These are phyloP conservation scores for Coemansia aciculifera DNA, from an alignment of 192 early-diverging fungal genomes.

Conservation along the genomic window DNA sequence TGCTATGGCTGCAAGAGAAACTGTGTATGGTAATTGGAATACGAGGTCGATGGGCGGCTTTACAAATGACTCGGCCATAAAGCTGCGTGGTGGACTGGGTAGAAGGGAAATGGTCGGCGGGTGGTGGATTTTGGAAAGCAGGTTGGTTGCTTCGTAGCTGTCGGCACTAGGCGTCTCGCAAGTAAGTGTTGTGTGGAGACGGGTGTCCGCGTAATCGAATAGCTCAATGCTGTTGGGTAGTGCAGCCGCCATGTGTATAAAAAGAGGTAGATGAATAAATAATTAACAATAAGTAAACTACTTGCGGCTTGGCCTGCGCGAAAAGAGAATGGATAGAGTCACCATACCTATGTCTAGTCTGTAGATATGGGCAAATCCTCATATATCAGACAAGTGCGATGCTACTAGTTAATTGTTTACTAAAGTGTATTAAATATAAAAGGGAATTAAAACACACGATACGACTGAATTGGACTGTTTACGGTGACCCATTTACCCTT, in stretches of 20 bases:
- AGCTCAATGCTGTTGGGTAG: conserved; percentile 13
- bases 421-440: not conserved
- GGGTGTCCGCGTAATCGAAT: conserved; percentile 31
- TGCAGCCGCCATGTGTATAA: not conserved
- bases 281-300: not conserved
- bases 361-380: not conserved
- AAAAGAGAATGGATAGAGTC: not conserved
- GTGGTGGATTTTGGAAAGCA: not conserved
- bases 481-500: not conserved
- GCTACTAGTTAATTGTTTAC: too few relatives aligned
- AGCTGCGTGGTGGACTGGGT: not conserved
- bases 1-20: conserved; percentile 19
- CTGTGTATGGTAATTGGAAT: conserved; percentile 9
- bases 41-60: conserved; percentile 25
- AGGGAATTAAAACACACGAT: too few relatives aligned
- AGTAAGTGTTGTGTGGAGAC: conserved; percentile 5
- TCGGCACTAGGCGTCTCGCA: conserved; percentile 18
- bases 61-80: conserved; percentile 31
- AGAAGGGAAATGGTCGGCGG: not conserved
- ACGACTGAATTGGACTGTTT: too few relatives aligned
- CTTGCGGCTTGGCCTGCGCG: not conserved
- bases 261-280: too few relatives aligned
- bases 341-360: not conserved
- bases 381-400: not conserved
- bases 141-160: conserved; percentile 17